Conservation (phyloP, 768 basidiomycete genomes). For the Sistotremastrum suecicum region DNA sequence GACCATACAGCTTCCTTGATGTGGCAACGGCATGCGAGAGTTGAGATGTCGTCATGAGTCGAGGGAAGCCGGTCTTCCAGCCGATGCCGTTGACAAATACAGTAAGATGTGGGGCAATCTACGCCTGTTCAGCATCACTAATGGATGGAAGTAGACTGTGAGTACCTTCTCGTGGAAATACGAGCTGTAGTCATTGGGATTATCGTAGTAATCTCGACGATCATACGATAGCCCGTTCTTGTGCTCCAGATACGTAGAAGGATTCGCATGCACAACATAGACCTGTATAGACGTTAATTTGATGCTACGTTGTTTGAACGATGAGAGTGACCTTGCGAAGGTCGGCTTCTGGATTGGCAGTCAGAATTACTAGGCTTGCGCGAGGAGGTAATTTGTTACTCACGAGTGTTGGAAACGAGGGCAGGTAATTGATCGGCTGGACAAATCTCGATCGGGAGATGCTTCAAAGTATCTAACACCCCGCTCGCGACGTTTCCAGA, state of each 20-base stretch:
- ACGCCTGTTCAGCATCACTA: not conserved
- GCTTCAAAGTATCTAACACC: slow-evolving; percentile 52
- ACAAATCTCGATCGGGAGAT: slow-evolving; percentile 54
- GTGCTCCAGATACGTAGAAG: slow-evolving; percentile 56
- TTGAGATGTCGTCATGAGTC: slow-evolving; percentile 59
- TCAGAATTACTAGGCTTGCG: no score
- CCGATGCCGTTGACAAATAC: slow-evolving; percentile 79
- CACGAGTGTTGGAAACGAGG: slow-evolving; percentile 41
- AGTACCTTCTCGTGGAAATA: slow-evolving; percentile 53
- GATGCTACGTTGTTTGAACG: no score
- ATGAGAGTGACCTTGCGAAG: not conserved
- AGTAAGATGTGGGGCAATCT: slow-evolving; percentile 79
- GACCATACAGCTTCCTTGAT: slow-evolving; percentile 16
- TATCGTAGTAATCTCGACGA: slow-evolving; percentile 58
- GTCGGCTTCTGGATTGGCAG: no score
- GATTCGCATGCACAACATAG: slow-evolving; percentile 60
- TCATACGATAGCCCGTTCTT: slow-evolving; percentile 41
- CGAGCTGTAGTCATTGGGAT: slow-evolving; percentile 51
- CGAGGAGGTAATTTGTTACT: slow-evolving; percentile 1
- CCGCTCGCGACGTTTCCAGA: slow-evolving; percentile 76
- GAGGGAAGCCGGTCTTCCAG: slow-evolving; percentile 68
- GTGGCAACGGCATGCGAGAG: slow-evolving; percentile 32
- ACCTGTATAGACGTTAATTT: no score
- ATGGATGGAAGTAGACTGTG: not conserved
- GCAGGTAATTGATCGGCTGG: slow-evolving; percentile 38